Evolutionary conservation across 352 stramenopile genomes (phyloP), one percentile per base, ranked within the genome.

Genomic region (Globisporangium iwayamae): DNA sequence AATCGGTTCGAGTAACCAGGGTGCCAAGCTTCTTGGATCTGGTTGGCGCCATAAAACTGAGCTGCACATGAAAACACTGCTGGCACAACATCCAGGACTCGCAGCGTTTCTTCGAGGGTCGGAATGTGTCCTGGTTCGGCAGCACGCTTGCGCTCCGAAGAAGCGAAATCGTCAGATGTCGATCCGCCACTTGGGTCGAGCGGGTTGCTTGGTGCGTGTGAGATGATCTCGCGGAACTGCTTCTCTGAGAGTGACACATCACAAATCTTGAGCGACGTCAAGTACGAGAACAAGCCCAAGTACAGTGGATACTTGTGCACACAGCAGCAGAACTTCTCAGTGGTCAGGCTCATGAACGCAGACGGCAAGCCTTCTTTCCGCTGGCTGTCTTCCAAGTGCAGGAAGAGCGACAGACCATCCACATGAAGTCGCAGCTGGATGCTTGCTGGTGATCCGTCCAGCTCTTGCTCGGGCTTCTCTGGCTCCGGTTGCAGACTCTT

Each of bases 361-460:
- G 81, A 83, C 8, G 69, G 65, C 62, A 66, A 71, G 6, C 61
- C 71, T 61, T 71, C 60, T 41, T 65, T 46, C 47, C 56, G 63
- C 32, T 80, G 65, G 4, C 75, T 74, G 3, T 82, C 69, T 48
- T 78, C 63, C 52, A 89, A 65, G 54, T 94, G 81, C 34, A 94
- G 63, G 51, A 87, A 84, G 3, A 94, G 39, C 6, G 80, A 83
- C 14, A 94, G 71, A 6, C 83, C 85, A 55, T 81, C 72, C 4
- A 92, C 83, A 28, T 89, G 79, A 45, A 94, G 62, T n/a, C 85
- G 80, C n/a, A 92, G 60, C 54, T 94, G 85, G 57, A 91, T 81
- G 11, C 71, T 77, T 45, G 85, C 83, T 16, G 38, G 20, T 3
- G 61, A 62, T 39, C 74, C 70, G n/a, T 83, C 66, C 7, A 60